Conservation (phyloP, 805 yeast genomes). For the Candida nonsorbophila region DNA sequence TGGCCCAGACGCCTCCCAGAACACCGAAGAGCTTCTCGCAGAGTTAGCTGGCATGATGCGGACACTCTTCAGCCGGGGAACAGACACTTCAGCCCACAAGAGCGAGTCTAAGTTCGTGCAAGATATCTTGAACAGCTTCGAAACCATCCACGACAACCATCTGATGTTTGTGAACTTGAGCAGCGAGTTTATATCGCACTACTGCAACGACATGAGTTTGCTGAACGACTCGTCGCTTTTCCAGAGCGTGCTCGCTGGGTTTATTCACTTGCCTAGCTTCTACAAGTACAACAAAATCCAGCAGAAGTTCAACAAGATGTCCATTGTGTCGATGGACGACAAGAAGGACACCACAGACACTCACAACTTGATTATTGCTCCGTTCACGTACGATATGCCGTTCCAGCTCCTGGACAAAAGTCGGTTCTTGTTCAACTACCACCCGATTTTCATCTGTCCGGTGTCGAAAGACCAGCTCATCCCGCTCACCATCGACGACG, state of each 20-base stretch:
- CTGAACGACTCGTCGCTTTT: slow-evolving; percentile 37
- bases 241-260: slow-evolving; percentile 36
- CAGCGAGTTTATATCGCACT: slow-evolving; percentile 35
- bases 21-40: too few relatives aligned
- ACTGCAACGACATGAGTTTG: slow-evolving; percentile 29
- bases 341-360: background rate
- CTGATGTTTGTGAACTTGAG: slow-evolving; percentile 30
- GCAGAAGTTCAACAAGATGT: slow-evolving; percentile 16
- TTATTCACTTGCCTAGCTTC: slow-evolving; percentile 36
- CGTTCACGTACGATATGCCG: slow-evolving; percentile 29
- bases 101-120: slow-evolving; percentile 23
- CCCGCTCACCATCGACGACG: slow-evolving; percentile 23
- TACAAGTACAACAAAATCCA: slow-evolving; percentile 36
- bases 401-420: slow-evolving; percentile 37
- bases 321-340: slow-evolving; percentile 2
- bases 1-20: too few relatives aligned
- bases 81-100: too few relatives aligned
- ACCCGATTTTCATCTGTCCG: slow-evolving; percentile 43
- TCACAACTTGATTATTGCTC: slow-evolving; percentile 10
- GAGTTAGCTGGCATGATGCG: too few relatives aligned
- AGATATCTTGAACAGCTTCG: slow-evolving; percentile 26
- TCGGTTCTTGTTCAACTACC: slow-evolving; percentile 34
- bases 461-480: slow-evolving; percentile 38
- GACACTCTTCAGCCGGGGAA: too few relatives aligned
- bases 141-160: slow-evolving; percentile 20